These are phyloP conservation scores for Picochlorum sp. DNA, from an alignment of 139 green algal genomes.

Conservation along the genomic window DNA sequence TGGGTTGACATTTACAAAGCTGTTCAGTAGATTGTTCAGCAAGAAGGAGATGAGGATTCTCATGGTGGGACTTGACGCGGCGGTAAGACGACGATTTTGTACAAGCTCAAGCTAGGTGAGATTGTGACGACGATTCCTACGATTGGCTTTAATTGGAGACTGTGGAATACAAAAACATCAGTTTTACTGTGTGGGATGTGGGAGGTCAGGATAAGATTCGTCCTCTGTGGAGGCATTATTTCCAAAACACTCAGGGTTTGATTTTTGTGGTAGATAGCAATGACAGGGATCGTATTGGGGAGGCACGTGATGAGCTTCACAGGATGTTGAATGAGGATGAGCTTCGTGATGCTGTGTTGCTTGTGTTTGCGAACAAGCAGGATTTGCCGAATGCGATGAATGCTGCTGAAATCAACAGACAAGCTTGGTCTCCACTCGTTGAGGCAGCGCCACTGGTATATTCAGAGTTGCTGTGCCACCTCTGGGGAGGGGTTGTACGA, in stretches of 20 bases:
- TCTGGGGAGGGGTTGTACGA: conserved; percentile 95
- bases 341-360: conserved; percentile 90
- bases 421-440: conserved; percentile 95
- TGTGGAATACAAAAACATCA: conserved; percentile 91
- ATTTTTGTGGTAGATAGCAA: conserved; percentile 99
- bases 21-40: conserved; percentile 82
- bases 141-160: conserved; percentile 95
- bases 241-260: conserved; percentile 97
- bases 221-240: conserved; percentile 93
- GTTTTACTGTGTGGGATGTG: conserved; percentile 95
- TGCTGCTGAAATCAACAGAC: conserved; percentile 98
- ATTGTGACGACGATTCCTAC: conserved; percentile 98
- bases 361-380: conserved; percentile 99
- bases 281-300: conserved; percentile 88
- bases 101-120: conserved; percentile 99
- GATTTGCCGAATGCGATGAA: conserved; percentile 99
- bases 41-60: conserved; percentile 99
- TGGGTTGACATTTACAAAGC: conserved; percentile 90
- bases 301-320: conserved; percentile 96
- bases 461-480: conserved; percentile 92
- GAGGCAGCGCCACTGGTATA: conserved; percentile 95
- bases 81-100: conserved; percentile 99
- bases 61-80: conserved; percentile 96
- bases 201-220: conserved; percentile 93
- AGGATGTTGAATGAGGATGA: conserved; percentile 99